phyloP scores from a whole-genome alignment of 192 early-diverging fungal species.

The Backusella tuberculispora region DNA sequence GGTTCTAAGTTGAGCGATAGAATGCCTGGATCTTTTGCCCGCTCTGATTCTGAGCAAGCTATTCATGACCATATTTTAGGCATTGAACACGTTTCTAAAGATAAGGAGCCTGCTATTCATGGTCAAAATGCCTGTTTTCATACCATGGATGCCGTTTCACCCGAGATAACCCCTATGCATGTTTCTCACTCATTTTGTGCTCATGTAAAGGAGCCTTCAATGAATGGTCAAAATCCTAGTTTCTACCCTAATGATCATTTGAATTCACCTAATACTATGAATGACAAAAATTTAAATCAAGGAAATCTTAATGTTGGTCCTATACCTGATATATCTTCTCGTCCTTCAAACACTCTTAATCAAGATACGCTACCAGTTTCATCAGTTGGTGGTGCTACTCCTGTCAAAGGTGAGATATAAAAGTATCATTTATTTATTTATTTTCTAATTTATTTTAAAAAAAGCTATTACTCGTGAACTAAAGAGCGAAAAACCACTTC shows the following conservation, averaged over 20 bases:
- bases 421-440: neutral
- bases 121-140: neutral
- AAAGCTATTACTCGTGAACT: neutral
- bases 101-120: conserved; percentile 1
- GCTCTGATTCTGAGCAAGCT: neutral
- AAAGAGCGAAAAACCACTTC: neutral
- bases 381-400: neutral
- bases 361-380: neutral
- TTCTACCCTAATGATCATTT: neutral
- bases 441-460: neutral
- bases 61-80: neutral
- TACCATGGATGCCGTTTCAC: neutral
- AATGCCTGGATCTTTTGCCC: conserved; percentile 2
- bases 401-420: neutral
- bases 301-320: neutral
- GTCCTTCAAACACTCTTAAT: neutral
- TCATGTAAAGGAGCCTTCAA: neutral
- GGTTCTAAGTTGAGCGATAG: neutral
- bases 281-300: neutral
- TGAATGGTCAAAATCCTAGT: conserved; percentile 20
- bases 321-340: no score
- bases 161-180: neutral
- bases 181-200: neutral
- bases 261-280: neutral
- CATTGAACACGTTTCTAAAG: neutral